Evolutionary conservation across 1,139 yeast genomes (phyloP).

Genomic region (Debaryomyces robertsiae): DNA sequence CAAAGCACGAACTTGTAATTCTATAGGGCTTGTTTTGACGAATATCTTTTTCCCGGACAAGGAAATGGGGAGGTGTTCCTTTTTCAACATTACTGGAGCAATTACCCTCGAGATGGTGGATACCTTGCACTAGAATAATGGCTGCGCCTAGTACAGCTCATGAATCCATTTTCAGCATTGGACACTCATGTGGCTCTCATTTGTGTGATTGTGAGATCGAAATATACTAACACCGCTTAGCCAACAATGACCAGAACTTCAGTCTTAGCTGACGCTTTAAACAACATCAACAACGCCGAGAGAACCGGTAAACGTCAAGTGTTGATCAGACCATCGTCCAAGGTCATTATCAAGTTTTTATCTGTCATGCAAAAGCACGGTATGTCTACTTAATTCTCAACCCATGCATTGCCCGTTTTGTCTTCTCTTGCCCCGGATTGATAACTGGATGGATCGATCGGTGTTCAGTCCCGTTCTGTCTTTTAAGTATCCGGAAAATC

Average conservation of each 20-base stretch:
- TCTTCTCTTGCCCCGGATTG: constrained; percentile 62
- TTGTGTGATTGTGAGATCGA: constrained; percentile 10
- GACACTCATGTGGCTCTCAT: constrained; percentile 43
- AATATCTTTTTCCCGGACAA: constrained; percentile 5
- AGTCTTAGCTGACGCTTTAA: constrained; percentile 96
- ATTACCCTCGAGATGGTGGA: constrained; percentile 30
- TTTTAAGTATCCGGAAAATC: constrained; percentile 94
- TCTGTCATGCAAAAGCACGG: constrained; percentile 98
- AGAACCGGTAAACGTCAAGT: constrained; percentile 99
- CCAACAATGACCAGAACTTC: constrained; percentile 89
- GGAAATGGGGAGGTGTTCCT: constrained; percentile 8
- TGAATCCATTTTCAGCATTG: constrained; percentile 33
- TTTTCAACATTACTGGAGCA: constrained; percentile 21
- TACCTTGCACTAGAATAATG: constrained; percentile 23
- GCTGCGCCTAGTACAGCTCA: constrained; percentile 25
- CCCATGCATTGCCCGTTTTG: constrained; percentile 3
- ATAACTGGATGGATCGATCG: constrained; percentile 97
- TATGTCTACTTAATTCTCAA: constrained; percentile 53
- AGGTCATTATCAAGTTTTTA: constrained; percentile 93
- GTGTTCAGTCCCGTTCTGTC: constrained; percentile 91
- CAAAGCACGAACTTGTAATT: constrained; percentile 8
- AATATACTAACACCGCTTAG: constrained; percentile 14
- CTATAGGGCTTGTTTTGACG: constrained; percentile 10
- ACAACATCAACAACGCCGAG: constrained; percentile 97
- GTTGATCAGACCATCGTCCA: constrained; percentile 94